Base-by-base conservation (phyloP, 23 red algal species). In the Agarophyton chilense region DNA sequence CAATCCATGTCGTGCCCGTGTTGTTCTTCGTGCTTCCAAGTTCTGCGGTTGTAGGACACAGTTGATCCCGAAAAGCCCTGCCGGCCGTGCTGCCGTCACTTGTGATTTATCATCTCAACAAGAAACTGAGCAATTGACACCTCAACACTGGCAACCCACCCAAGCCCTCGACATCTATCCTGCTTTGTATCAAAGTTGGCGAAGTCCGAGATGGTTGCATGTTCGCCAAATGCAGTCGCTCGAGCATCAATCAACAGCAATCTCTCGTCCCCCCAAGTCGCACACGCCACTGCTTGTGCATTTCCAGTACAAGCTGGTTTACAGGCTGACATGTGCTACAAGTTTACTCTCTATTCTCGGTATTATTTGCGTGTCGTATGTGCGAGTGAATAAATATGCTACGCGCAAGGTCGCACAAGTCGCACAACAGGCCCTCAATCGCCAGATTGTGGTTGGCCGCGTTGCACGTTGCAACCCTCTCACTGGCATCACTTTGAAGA, bases 381-480 rank as follows among this genome's bases (percentile, higher is more conserved):
- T 70, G 0, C 64, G 19, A 70, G 32, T 70, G 17, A 70, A 70
- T 42, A 19, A 4, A 1, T 70, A 70, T 42, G 64, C 38, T 14
- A 14, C 38, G 4, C 64, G 34, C 32, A 70, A 70, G 64, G 64
- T 70, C 36, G 28, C 64, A 6, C 64, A 70, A 14, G 35, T 70
- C 40, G 32, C 64, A 18, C 19, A 42, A 42, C 34, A 70, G 40
- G 40, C 36, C 14, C 34, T 84, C 40, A 65, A 57, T 19, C 80
- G 80, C 39, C 4, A 84, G 38, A 24, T 84, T 26, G 12, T 19
- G 45, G 64, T 88, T 12, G 83, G 83, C 33, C 64, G 83, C 22
- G 68, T 88, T 9, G 41, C 67, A 10, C 64, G 83, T 21, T 77
- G 50, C 21, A 88, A 88, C 56, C 83, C 83, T 18, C 26, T 88